Percentiles rank a stretch among this genome's conserved stretches.
Evolutionary conservation across 176 grass and related monocot species (phyloP).

Genomic region (Oryza coarctata): DNA sequence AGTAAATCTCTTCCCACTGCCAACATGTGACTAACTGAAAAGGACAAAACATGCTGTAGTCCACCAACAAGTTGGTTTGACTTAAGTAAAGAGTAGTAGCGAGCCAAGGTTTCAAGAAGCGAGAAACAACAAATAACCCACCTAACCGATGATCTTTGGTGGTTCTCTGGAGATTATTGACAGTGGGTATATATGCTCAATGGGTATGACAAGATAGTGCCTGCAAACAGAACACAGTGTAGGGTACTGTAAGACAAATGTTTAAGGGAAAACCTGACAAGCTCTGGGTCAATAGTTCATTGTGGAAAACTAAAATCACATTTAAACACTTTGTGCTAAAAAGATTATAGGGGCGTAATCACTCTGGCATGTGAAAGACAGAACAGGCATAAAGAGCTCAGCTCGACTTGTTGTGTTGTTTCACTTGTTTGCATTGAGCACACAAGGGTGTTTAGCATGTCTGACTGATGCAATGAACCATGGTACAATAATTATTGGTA

Average conservation of each 20-base stretch:
- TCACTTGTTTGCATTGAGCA: not conserved
- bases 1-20: slow-evolving; percentile 84
- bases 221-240: slow-evolving; percentile 38
- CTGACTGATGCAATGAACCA: not conserved
- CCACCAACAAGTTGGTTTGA: not conserved
- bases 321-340: not conserved
- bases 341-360: not conserved
- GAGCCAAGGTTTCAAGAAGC: not conserved
- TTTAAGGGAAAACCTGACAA: not conserved
- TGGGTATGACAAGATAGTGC: slow-evolving; percentile 92
- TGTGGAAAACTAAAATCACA: not conserved
- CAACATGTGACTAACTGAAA: slow-evolving; percentile 85
- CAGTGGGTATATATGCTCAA: slow-evolving; percentile 83
- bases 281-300: not conserved
- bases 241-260: not conserved
- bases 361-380: not conserved
- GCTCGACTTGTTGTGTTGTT: not conserved
- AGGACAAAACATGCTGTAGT: slow-evolving; percentile 3
- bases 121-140: slow-evolving; percentile 37
- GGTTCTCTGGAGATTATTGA: slow-evolving; percentile 58
- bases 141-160: slow-evolving; percentile 73
- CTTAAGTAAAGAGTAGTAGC: not conserved
- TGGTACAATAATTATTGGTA: not conserved
- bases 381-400: slow-evolving; percentile 1
- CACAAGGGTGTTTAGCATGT: not conserved